These are phyloP conservation scores for Corchorus olitorius DNA, from an alignment of 345 rosid genomes.

Conservation along the genomic window DNA sequence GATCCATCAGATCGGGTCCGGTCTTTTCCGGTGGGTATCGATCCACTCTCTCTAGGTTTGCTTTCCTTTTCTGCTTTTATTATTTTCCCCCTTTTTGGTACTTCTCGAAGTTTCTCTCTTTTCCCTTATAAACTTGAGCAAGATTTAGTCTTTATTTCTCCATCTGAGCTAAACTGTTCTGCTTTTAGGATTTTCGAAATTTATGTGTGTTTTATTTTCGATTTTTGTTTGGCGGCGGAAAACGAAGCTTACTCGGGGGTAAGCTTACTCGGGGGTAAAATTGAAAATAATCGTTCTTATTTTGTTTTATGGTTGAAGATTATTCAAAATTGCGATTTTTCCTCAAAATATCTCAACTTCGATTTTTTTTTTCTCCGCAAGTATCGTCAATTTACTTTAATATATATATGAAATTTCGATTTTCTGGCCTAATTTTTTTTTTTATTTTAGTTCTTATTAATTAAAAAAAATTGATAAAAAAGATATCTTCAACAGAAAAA, in stretches of 20 bases:
- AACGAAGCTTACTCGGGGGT: neutral
- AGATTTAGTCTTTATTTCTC: neutral
- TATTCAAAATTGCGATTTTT: neutral
- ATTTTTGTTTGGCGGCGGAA: neutral
- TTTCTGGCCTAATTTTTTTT: neutral
- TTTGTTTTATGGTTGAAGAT: neutral
- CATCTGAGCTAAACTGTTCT: neutral
- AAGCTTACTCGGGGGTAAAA: neutral
- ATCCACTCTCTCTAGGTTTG: slow-evolving; percentile 1
- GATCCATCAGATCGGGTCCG: neutral
- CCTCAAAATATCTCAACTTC: neutral
- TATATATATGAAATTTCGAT: neutral
- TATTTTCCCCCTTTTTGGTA: no score
- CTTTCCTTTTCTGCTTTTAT: neutral
- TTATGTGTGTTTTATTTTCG: neutral
- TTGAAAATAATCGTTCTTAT: no score
- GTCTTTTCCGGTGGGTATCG: neutral
- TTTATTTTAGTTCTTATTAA: neutral
- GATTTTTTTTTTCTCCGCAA: neutral
- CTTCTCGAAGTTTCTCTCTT: neutral
- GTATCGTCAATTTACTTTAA: neutral
- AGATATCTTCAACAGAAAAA: neutral
- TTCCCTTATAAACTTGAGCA: neutral
- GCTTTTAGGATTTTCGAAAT: neutral
- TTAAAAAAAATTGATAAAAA: neutral